Base-by-base conservation (phyloP, 2,329 filamentous ascomycete genomes). In the Ophiocordyceps unilateralis region DNA sequence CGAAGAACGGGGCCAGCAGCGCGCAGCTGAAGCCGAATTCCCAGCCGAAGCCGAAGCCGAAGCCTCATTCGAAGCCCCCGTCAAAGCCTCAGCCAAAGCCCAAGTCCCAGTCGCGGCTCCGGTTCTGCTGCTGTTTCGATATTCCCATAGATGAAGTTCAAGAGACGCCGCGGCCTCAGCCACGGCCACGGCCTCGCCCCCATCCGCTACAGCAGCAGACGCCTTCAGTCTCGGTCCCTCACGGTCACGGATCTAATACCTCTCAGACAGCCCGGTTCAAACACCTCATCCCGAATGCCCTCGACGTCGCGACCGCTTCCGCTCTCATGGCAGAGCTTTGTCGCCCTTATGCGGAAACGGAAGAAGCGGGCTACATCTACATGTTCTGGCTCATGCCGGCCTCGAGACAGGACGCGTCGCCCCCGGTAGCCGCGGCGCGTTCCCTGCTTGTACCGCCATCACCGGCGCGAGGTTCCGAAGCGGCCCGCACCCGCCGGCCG, bases 371-470 rank as follows among this genome's bases (percentile, higher is more conserved):
- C 32, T 98, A 91, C 64, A 96, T 98, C 51, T 98, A 98, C 70
- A 93, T 98, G 61, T 98, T 96, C 69, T 95, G 89, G 87, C 71
- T 95, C 20, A 95, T 86, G 0, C 78, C 86, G 26, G 50, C 51
- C 6, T 71, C 69, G 2, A 63, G 74, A 8, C 58, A 68, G 0
- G 59, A 72, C 0, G 64, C 70, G 1, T 64, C 70, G 1, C 68
- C 75, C 0, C 68, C 78, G 0, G 66, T 67, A 30, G 78, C 76
- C 48, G 66, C 76, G 38, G 72, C 75, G 19, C 68, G 74, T 9
- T 70, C 74, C 11, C 65, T 83, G 41, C 68, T 80, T 37, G 61
- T 67, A 0, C 71, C 76, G 1, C 64, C 70, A 2, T 55, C 65
- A 38, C 61, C 58, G 14, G 32, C 32, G 32, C 32, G 32, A 3